Percentiles rank a stretch among this genome's conserved stretches.
These are phyloP conservation scores for Sphaerostilbella broomeana DNA, from an alignment of 2,329 filamentous ascomycete species.

Conservation along the genomic window DNA sequence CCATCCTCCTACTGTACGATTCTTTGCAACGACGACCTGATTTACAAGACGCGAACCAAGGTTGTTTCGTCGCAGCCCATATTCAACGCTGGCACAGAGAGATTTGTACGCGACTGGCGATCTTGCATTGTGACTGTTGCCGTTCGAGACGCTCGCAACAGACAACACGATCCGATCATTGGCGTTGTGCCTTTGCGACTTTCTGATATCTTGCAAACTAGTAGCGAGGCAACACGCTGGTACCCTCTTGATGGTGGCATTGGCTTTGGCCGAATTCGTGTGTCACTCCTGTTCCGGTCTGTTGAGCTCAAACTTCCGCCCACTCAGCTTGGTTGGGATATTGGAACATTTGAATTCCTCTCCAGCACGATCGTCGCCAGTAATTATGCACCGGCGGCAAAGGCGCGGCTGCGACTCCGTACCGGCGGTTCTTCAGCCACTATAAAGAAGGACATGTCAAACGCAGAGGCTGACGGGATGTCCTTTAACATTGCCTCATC, in stretches of 20 bases:
- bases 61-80: conserved; percentile 91
- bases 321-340: conserved; percentile 83
- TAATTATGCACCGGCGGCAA: conserved; percentile 55
- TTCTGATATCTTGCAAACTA: conserved; percentile 79
- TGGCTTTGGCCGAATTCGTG: conserved; percentile 80
- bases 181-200: conserved; percentile 86
- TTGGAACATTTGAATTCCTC: conserved; percentile 86
- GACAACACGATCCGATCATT: conserved; percentile 90
- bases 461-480: conserved; percentile 49
- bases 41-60: conserved; percentile 93
- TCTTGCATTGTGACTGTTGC: conserved; percentile 80
- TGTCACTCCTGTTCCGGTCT: conserved; percentile 84
- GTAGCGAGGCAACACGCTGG: conserved; percentile 82
- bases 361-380: conserved; percentile 62
- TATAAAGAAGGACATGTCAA: conserved; percentile 57
- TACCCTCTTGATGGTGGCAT: conserved; percentile 95
- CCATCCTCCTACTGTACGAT: conserved; percentile 95
- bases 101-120: conserved; percentile 89
- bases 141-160: conserved; percentile 80
- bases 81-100: conserved; percentile 92
- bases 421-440: conserved; percentile 78
- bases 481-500: conserved; percentile 43
- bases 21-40: conserved; percentile 76
- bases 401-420: conserved; percentile 69
- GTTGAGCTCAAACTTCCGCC: conserved; percentile 83